Conservation (phyloP, 345 rosid genomes). For the Euphorbia tirucalli region DNA sequence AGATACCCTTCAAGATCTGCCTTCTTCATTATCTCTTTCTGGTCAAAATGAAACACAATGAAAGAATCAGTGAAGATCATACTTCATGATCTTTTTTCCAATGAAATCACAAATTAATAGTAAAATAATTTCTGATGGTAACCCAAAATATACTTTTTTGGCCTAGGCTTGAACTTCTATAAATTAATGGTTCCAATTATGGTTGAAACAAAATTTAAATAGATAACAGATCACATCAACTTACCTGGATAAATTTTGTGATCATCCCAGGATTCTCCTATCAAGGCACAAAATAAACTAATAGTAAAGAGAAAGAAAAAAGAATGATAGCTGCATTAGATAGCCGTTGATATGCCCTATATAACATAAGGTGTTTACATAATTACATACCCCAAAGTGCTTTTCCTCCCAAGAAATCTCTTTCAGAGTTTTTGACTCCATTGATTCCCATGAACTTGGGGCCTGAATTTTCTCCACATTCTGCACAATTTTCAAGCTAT, state of each 20-base stretch:
- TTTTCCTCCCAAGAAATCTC: conserved; percentile 31
- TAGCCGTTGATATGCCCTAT: not conserved
- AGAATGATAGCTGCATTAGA: not conserved
- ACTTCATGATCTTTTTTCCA: no score
- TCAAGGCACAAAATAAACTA: not conserved
- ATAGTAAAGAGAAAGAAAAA: not conserved
- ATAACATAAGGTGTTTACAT: not conserved
- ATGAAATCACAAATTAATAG: no score
- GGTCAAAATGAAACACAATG: not conserved
- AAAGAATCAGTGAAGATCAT: no score
- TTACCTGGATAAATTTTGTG: conserved; percentile 26
- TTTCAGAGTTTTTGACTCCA: conserved; percentile 9
- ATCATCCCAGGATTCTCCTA: conserved; percentile 26
- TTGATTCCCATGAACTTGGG: conserved; percentile 24
- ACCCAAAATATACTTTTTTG: no score
- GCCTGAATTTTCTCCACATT: conserved; percentile 29
- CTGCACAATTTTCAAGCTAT: conserved; percentile 33
- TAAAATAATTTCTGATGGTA: no score
- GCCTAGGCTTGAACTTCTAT: no score
- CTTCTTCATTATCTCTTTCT: conserved; percentile 30
- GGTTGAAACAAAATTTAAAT: not conserved
- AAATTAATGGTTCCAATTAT: no score
- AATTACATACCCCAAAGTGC: conserved; percentile 25
- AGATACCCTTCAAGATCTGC: conserved; percentile 16
- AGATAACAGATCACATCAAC: not conserved